phyloP scores from a whole-genome alignment of 2,329 filamentous ascomycete genomes.

The Metarhizium album region DNA sequence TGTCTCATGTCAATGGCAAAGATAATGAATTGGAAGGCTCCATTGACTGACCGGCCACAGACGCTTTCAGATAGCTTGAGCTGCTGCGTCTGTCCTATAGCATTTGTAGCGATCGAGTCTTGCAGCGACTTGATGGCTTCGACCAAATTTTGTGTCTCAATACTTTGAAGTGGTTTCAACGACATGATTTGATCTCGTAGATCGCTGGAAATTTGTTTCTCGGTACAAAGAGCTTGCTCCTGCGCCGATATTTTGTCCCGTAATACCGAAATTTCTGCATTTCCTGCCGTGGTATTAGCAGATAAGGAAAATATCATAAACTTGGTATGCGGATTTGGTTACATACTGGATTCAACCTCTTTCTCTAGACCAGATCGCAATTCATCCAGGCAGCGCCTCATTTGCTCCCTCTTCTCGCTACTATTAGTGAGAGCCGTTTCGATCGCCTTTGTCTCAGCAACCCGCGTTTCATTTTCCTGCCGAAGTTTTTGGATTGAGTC shows the following conservation, averaged over 20 bases:
- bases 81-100: background rate
- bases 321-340: background rate
- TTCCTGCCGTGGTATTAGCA: slow-evolving; percentile 11
- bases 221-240: slow-evolving; percentile 6
- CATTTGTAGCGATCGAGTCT: background rate
- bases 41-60: background rate
- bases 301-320: background rate
- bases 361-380: slow-evolving; percentile 13
- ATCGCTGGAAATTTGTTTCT: background rate
- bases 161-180: background rate
- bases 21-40: background rate
- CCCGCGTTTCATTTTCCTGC: slow-evolving; percentile 18
- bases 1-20: background rate
- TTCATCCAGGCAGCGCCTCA: slow-evolving; percentile 20
- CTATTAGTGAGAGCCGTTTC: slow-evolving; percentile 18
- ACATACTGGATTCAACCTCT: slow-evolving; percentile 16
- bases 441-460: slow-evolving; percentile 13
- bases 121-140: slow-evolving; percentile 1
- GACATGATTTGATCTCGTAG: slow-evolving; percentile 1
- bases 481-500: slow-evolving; percentile 23
- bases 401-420: slow-evolving; percentile 20
- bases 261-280: slow-evolving; percentile 14
- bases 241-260: slow-evolving; percentile 12
- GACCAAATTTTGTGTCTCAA: background rate
- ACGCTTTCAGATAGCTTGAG: background rate